Conservation (phyloP, 345 rosid genomes). For the Physaria fendleri region DNA sequence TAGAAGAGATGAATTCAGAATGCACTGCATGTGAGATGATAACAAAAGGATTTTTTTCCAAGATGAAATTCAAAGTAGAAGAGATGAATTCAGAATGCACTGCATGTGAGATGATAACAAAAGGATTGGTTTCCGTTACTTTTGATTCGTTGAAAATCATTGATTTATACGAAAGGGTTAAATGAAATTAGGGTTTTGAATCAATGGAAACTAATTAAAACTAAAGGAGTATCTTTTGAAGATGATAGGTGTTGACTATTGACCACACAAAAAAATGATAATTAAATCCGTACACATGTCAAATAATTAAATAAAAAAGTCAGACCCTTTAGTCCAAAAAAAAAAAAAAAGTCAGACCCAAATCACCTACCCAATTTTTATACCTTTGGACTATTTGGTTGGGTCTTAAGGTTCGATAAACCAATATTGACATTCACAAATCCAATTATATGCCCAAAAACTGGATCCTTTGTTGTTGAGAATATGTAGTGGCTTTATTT, state of each 20-base stretch:
- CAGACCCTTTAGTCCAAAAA: too few species aligned
- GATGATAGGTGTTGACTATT: too few species aligned
- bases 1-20: not conserved
- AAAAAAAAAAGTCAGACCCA: too few species aligned
- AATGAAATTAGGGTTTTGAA: conserved; percentile 5
- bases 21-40: not conserved
- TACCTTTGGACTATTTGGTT: too few species aligned
- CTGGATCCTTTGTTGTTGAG: too few species aligned
- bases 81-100: not conserved
- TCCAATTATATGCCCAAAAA: too few species aligned
- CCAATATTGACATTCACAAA: too few species aligned
- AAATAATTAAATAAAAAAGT: too few species aligned
- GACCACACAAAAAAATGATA: not conserved
- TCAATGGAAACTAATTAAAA: not conserved
- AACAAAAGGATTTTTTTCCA: not conserved
- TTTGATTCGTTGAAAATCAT: not conserved
- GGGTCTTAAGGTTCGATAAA: too few species aligned
- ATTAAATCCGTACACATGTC: not conserved
- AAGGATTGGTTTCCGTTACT: not conserved
- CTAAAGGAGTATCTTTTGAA: not conserved
- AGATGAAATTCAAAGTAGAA: not conserved
- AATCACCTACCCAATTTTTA: too few species aligned
- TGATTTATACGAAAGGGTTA: not conserved
- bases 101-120: not conserved
- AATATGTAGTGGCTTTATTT: too few species aligned